A percentile compares a stretch with the other conserved stretches of the same genome.
Conservation (phyloP, 2,329 filamentous ascomycete species). For the Bertia moriformis region DNA sequence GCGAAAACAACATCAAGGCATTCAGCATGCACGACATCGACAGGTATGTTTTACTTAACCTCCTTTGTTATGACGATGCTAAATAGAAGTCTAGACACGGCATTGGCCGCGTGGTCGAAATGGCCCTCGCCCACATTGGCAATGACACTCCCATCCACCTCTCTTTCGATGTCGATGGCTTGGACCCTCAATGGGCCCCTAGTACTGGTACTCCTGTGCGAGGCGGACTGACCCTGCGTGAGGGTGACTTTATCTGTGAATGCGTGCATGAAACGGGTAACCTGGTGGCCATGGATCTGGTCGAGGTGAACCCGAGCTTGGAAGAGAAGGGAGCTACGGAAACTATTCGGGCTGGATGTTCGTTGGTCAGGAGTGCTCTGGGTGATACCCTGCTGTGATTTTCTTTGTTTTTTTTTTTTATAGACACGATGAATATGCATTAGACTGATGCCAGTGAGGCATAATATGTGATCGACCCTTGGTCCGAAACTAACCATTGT, state of each 20-base stretch:
- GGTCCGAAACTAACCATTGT: too few species aligned
- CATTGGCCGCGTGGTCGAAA: slow-evolving; percentile 90
- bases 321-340: slow-evolving; percentile 58
- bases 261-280: slow-evolving; percentile 68
- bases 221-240: slow-evolving; percentile 80
- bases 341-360: slow-evolving; percentile 81
- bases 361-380: slow-evolving; percentile 76
- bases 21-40: slow-evolving; percentile 99
- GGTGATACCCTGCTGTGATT: slow-evolving; percentile 71
- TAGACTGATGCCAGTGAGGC: too few species aligned
- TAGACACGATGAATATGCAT: too few species aligned
- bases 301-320: slow-evolving; percentile 67
- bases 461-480: too few species aligned
- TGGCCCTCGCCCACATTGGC: slow-evolving; percentile 94
- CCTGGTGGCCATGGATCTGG: slow-evolving; percentile 66
- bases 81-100: slow-evolving; percentile 35
- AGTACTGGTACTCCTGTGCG: slow-evolving; percentile 90
- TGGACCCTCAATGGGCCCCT: slow-evolving; percentile 91
- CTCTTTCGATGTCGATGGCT: slow-evolving; percentile 89
- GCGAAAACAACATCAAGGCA: slow-evolving; percentile 80
- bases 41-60: slow-evolving; percentile 25
- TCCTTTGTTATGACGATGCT: neutral
- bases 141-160: slow-evolving; percentile 90
- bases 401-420: neutral
- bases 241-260: slow-evolving; percentile 95